Evolutionary conservation across 139 green algal genomes (phyloP).

Genomic region (Chlorella ohadii): DNA sequence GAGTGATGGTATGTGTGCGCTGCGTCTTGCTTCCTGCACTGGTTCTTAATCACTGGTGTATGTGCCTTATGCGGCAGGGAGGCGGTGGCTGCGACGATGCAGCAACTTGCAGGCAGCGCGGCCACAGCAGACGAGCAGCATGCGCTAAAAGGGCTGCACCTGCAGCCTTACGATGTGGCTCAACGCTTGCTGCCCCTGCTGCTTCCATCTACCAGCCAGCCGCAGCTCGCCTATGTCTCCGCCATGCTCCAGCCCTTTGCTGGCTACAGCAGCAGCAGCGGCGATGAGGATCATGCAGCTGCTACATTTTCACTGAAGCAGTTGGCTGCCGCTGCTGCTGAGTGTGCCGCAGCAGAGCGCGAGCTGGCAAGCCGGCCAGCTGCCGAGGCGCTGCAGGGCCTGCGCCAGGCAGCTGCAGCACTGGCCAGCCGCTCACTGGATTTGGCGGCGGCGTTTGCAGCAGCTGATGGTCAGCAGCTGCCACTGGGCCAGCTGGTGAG

Average conservation of each 20-base stretch:
- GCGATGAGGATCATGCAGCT: not conserved
- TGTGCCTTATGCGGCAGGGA: not conserved
- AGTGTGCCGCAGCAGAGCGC: not conserved
- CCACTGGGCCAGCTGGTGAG: not conserved
- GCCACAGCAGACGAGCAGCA: not conserved
- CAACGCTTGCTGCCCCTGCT: not conserved
- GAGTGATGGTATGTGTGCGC: too few species aligned
- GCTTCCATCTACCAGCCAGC: not conserved
- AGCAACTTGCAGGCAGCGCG: not conserved
- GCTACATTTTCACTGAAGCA: not conserved
- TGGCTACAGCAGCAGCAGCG: not conserved
- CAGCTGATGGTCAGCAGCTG: not conserved
- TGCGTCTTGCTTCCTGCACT: too few species aligned
- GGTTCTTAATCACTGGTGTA: too few species aligned
- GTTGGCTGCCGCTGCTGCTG: not conserved
- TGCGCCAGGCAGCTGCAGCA: conserved; percentile 3
- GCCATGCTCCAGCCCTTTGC: conserved; percentile 17
- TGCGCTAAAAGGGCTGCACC: not conserved
- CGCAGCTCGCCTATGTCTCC: not conserved
- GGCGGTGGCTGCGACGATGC: not conserved
- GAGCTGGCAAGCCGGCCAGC: not conserved
- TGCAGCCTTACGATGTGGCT: not conserved
- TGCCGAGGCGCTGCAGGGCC: not conserved
- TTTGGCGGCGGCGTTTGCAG: conserved; percentile 1
- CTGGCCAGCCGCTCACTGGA: conserved; percentile 26